Conservation (phyloP, 257 asterid species). For the Parsonsia alboflavescens region DNA sequence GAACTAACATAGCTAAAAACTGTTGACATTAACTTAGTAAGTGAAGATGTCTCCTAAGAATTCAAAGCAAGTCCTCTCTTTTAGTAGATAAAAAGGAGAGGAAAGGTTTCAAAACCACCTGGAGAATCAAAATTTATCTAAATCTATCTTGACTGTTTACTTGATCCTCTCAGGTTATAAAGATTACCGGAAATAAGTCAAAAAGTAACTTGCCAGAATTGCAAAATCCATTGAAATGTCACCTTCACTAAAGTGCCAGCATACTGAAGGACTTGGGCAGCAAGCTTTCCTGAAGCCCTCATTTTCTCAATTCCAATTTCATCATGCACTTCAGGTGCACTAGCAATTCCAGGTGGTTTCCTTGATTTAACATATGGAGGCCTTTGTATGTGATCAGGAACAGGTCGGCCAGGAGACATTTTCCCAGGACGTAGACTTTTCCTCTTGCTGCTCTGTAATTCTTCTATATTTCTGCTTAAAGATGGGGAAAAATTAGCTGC, state of each 20-base stretch:
- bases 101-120: neutral
- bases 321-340: constrained; percentile 71
- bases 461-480: constrained; percentile 49
- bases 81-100: neutral
- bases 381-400: constrained; percentile 64
- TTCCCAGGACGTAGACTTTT: constrained; percentile 74
- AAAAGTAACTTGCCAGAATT: neutral
- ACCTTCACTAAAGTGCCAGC: constrained; percentile 97
- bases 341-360: constrained; percentile 74
- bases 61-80: neutral
- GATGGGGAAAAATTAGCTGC: constrained; percentile 7
- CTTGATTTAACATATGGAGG: constrained; percentile 81
- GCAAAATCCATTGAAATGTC: constrained; percentile 13
- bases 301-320: constrained; percentile 78
- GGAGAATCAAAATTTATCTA: neutral
- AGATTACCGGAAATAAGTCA: neutral
- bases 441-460: constrained; percentile 37
- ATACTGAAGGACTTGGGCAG: constrained; percentile 90
- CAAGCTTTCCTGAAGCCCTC: constrained; percentile 97
- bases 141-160: neutral
- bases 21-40: neutral
- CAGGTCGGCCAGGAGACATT: constrained; percentile 70
- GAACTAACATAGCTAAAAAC: neutral
- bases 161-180: neutral
- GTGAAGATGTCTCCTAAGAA: neutral